phyloP scores from a whole-genome alignment of 75 land plant genomes.

The Chamaecyparis obtusa region DNA sequence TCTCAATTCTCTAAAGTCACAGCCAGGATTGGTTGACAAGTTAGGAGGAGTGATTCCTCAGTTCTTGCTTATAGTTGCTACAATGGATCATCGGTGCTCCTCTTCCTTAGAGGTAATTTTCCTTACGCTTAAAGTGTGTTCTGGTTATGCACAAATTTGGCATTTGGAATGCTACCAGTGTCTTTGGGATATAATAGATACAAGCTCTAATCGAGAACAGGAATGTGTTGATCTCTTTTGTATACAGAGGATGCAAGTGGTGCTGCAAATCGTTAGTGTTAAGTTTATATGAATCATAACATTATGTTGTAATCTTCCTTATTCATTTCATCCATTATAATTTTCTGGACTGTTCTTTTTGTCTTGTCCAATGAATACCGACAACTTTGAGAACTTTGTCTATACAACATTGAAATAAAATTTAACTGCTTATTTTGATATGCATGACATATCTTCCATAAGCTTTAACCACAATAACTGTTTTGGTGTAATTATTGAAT shows the following conservation, averaged over 20 bases:
- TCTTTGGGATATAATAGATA: not conserved
- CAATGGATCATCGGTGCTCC: slow-evolving; percentile 84
- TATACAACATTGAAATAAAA: not conserved
- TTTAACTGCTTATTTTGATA: too few relatives aligned
- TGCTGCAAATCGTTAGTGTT: too few relatives aligned
- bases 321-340: too few relatives aligned
- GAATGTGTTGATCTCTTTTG: too few relatives aligned
- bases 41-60: slow-evolving; percentile 38
- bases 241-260: too few relatives aligned
- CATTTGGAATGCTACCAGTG: not conserved
- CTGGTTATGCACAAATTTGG: not conserved
- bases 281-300: too few relatives aligned
- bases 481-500: too few relatives aligned
- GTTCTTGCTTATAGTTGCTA: slow-evolving; percentile 55
- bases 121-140: not conserved
- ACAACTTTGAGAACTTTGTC: not conserved
- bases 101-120: slow-evolving; percentile 59
- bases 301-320: too few relatives aligned
- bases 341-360: not conserved
- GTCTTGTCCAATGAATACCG: not conserved
- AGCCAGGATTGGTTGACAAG: slow-evolving; percentile 46
- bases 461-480: too few relatives aligned
- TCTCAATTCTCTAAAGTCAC: slow-evolving; percentile 59
- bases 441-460: too few relatives aligned
- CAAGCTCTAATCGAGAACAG: too few relatives aligned